These are phyloP conservation scores for Dendrobium nobile DNA, from an alignment of 106 monocot genomes.

Conservation along the genomic window DNA sequence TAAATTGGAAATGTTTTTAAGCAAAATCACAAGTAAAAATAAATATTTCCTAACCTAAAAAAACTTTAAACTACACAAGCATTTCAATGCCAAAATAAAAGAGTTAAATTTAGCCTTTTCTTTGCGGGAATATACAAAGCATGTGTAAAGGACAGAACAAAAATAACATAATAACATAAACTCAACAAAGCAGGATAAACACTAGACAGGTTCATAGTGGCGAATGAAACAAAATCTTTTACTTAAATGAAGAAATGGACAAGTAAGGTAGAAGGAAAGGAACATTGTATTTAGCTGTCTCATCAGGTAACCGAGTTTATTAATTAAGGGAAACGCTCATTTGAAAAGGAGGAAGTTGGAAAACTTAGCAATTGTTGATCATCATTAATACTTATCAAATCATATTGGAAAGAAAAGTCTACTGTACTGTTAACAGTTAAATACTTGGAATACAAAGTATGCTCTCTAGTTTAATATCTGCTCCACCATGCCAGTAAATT, in stretches of 20 bases:
- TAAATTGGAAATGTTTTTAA: neutral
- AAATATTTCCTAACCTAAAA: neutral
- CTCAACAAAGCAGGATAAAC: neutral
- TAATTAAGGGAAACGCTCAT: neutral
- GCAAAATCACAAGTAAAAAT: neutral
- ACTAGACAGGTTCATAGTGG: neutral
- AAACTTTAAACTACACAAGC: neutral
- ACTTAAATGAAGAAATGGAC: neutral
- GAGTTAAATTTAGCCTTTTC: neutral
- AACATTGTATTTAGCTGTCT: neutral
- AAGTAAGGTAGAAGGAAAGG: neutral
- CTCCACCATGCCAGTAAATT: neutral
- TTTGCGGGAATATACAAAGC: neutral
- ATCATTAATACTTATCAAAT: too few species aligned
- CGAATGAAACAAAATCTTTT: neutral
- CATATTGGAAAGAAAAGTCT: too few species aligned
- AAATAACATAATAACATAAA: neutral
- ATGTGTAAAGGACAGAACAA: neutral
- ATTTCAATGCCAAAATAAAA: neutral
- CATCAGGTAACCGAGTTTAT: neutral
- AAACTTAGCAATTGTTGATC: neutral
- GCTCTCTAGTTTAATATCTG: too few species aligned
- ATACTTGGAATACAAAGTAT: neutral
- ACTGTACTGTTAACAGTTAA: too few species aligned
- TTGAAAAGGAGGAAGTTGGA: neutral